A percentile compares a stretch with the other conserved stretches of the same genome.
Conservation (phyloP, 306 rosid genomes). For the Macrotyloma uniflorum region DNA sequence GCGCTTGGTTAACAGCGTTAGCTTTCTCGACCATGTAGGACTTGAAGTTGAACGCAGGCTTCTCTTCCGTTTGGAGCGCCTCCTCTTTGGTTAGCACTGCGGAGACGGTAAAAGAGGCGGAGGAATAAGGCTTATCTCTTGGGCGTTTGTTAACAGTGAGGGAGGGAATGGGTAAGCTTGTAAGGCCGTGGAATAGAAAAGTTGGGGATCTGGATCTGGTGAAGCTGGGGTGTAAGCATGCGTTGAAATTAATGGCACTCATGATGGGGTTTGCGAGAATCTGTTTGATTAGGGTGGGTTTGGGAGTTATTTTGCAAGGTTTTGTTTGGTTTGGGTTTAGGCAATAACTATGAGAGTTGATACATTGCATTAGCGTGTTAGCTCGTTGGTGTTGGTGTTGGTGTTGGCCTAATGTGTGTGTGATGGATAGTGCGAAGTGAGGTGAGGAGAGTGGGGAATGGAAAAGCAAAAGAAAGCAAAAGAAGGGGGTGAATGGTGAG, state of each 20-base stretch:
- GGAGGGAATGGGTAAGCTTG: conserved; percentile 35
- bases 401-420: too few species aligned
- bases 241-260: neutral
- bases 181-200: conserved; percentile 36
- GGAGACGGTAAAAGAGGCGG: conserved; percentile 33
- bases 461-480: too few species aligned
- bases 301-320: neutral
- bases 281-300: neutral
- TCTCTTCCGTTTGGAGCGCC: conserved; percentile 31
- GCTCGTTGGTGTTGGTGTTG: too few species aligned
- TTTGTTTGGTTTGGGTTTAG: neutral
- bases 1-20: conserved; percentile 55
- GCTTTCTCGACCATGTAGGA: conserved; percentile 59
- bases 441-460: too few species aligned
- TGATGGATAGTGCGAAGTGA: too few species aligned
- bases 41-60: conserved; percentile 60
- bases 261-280: neutral
- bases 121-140: neutral
- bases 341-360: too few species aligned
- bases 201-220: conserved; percentile 51
- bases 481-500: neutral
- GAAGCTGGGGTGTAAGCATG: neutral
- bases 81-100: conserved; percentile 58
- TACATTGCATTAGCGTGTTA: neutral
- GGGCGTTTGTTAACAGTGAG: neutral